Percentiles rank a stretch among this genome's conserved stretches.
These are phyloP conservation scores for Capillidium heterosporum DNA, from an alignment of 371 early-diverging fungal genomes.

Conservation along the genomic window DNA sequence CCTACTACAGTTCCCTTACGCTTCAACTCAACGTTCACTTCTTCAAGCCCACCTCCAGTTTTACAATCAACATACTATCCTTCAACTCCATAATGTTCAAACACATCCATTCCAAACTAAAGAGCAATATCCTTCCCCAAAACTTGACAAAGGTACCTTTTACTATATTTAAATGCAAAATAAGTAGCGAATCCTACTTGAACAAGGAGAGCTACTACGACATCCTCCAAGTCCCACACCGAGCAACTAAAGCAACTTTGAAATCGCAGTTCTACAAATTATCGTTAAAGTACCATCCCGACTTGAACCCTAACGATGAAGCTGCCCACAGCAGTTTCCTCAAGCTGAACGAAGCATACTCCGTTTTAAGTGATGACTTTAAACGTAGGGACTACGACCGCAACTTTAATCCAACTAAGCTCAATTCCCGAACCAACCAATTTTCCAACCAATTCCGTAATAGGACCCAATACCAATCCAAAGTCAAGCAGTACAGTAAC, in stretches of 20 bases:
- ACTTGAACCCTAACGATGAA: conserved; percentile 48
- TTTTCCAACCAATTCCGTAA: neutral
- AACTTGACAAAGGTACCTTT: no score
- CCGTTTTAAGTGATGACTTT: conserved; percentile 47
- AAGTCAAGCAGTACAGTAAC: neutral
- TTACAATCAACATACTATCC: no score
- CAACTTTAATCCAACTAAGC: neutral
- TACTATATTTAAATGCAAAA: no score
- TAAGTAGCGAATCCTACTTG: neutral
- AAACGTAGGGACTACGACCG: conserved; percentile 63
- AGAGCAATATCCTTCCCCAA: no score
- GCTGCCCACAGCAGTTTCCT: conserved; percentile 47
- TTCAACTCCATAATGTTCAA: no score
- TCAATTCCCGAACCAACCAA: neutral
- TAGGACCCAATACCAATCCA: no score
- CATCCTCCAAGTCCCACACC: conserved; percentile 22
- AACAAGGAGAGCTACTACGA: conserved; percentile 24
- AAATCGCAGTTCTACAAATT: conserved; percentile 65
- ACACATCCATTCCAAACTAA: no score
- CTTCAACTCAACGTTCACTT: no score
- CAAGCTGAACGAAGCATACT: conserved; percentile 72
- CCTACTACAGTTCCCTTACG: no score
- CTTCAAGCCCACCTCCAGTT: no score
- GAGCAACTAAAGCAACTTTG: conserved; percentile 40
- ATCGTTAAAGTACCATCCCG: conserved; percentile 77